Evolutionary conservation across 306 rosid species (phyloP).

Genomic region (Quercus cerris): DNA sequence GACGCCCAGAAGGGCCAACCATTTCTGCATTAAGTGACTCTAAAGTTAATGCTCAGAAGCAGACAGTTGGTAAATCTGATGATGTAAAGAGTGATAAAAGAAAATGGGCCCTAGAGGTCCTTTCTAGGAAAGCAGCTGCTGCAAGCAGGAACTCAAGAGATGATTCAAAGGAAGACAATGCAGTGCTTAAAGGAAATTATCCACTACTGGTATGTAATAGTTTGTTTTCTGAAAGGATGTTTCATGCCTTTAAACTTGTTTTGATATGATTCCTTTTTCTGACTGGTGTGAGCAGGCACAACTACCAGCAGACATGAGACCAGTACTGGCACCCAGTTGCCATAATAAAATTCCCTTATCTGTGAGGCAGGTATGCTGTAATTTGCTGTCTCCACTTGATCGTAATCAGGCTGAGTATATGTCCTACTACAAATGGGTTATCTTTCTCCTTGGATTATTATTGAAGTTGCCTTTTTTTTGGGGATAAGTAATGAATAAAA

Average conservation of each 20-base stretch:
- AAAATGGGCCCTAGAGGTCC: conserved; percentile 95
- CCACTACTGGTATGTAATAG: conserved; percentile 78
- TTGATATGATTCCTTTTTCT: conserved; percentile 28
- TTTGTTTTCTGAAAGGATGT: conserved; percentile 10
- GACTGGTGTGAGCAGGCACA: conserved; percentile 72
- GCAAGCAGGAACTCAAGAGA: conserved; percentile 39
- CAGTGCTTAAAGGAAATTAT: conserved; percentile 67
- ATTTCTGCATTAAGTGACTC: conserved; percentile 43
- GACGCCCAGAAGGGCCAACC: conserved; percentile 34
- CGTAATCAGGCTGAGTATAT: neutral
- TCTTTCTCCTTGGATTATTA: neutral
- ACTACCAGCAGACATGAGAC: conserved; percentile 87
- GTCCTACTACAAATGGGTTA: neutral
- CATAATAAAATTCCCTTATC: conserved; percentile 79
- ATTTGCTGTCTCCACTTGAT: conserved; percentile 11
- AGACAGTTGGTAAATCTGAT: conserved; percentile 41
- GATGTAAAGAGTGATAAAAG: conserved; percentile 65
- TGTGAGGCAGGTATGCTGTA: conserved; percentile 81
- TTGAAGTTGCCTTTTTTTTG: neutral
- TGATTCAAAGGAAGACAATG: conserved; percentile 51
- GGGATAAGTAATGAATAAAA: too few species aligned
- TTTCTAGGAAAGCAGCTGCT: conserved; percentile 74
- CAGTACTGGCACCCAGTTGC: conserved; percentile 58
- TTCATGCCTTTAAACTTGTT: conserved; percentile 15
- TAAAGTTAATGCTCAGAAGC: conserved; percentile 40